These are phyloP conservation scores for Trifolium pratense DNA, from an alignment of 306 rosid species.

Conservation along the genomic window DNA sequence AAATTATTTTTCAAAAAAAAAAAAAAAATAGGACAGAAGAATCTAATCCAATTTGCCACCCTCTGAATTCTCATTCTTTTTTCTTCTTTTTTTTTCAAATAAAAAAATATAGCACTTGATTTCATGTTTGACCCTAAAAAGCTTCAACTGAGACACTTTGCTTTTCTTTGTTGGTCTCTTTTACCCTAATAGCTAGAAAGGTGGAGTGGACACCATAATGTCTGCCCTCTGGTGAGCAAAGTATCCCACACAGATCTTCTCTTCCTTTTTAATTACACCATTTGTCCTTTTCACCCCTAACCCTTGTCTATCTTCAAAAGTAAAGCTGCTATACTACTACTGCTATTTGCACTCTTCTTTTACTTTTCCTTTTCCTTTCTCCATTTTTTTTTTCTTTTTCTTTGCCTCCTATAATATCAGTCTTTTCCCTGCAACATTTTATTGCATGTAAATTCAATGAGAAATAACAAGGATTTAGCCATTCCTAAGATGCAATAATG, in stretches of 20 bases:
- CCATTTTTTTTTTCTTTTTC: slow-evolving; percentile 32
- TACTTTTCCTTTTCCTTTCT: slow-evolving; percentile 7
- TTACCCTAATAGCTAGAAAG: slow-evolving; percentile 57
- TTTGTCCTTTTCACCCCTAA: slow-evolving; percentile 56
- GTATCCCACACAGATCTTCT: slow-evolving; percentile 80
- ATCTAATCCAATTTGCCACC: slow-evolving; percentile 47
- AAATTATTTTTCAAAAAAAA: slow-evolving; percentile 14
- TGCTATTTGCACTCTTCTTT: slow-evolving; percentile 29
- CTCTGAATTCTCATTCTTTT: slow-evolving; percentile 36
- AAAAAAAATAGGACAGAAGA: slow-evolving; percentile 38
- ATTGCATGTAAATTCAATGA: not conserved
- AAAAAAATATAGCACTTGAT: slow-evolving; percentile 61
- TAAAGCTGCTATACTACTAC: slow-evolving; percentile 55
- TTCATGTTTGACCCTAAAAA: slow-evolving; percentile 66
- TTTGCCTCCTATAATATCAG: slow-evolving; percentile 37
- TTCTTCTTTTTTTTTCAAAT: slow-evolving; percentile 36
- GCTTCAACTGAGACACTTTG: slow-evolving; percentile 42
- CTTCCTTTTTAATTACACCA: slow-evolving; percentile 47
- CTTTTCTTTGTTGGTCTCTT: slow-evolving; percentile 51
- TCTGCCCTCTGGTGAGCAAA: slow-evolving; percentile 70
- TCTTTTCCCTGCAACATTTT: slow-evolving; percentile 53
- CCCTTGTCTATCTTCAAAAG: slow-evolving; percentile 56
- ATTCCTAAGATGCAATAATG: slow-evolving; percentile 4
- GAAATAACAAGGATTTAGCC: not conserved
- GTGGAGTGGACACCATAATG: slow-evolving; percentile 75